Base-by-base conservation (phyloP, 257 asterid genomes). In the Nicotiana undulata region DNA sequence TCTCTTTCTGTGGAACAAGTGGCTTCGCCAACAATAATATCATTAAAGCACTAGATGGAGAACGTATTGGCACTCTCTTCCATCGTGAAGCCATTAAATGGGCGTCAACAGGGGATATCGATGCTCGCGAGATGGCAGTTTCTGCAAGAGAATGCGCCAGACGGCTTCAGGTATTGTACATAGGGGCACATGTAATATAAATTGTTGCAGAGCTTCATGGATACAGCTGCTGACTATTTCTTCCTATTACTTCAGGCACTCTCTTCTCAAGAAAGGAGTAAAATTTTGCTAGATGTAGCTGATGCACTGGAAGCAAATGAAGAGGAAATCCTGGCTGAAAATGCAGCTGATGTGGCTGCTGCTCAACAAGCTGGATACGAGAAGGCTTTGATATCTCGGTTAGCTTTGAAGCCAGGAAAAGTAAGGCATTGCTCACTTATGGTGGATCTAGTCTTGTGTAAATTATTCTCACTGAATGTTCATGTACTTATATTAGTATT, bases 81-180 rank as follows among this genome's bases (percentile, higher is more conserved):
- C 98, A 93, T 83, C 79, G 84, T 75, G 98, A 93, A 79, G 93
- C 98, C 61, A 86, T 86, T 77, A 80, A 80, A n/a, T 93, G 92
- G 98, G 81, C 31, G 64, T 84, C 86, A 67, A 28, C 72, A 49
- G 88, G 84, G 34, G 98, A 93, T 32, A 65, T 80, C 24, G 85
- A 86, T 64, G 89, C 89, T 22, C 86, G 87, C 12, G 95, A 88
- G 66, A 90, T 93, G 98, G 98, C 95, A 46, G 84, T 85, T 83
- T 92, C 95, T 81, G 98, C 98, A 7, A 87, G 95, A 87, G 97
- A 88, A 83, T 86, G 94, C 86, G 91, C 97, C 18, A 85, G 86
- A 32, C 85, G 88, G 70, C 89, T 93, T 80, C 97, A 92, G 94
- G 97, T 91, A 72, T 51, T 61, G 44, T 51, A 31, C 31, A 12